phyloP scores from a whole-genome alignment of 108 stramenopile species.

The Seminavis robusta region DNA sequence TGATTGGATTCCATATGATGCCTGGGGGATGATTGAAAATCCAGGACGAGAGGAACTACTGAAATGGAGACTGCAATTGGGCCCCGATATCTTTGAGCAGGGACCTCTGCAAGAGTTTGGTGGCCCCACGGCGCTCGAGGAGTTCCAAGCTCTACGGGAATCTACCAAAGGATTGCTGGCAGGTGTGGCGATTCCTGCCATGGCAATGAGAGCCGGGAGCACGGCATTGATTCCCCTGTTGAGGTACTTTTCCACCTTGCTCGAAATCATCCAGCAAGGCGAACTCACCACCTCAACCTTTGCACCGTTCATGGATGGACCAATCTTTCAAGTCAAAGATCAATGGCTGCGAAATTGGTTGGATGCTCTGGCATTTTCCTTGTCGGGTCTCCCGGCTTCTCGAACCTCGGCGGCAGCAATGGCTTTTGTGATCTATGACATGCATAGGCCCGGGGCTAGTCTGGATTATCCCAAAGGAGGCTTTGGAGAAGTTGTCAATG shows the following conservation, averaged over 20 bases:
- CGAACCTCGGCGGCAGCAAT: conserved; percentile 88
- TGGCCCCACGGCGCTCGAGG: conserved; percentile 40
- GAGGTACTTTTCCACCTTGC: conserved; percentile 62
- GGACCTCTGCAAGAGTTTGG: conserved; percentile 70
- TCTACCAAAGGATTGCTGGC: conserved; percentile 51
- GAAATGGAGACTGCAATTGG: conserved; percentile 82
- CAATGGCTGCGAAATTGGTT: conserved; percentile 88
- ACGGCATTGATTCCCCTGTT: conserved; percentile 62
- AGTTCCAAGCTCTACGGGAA: conserved; percentile 61
- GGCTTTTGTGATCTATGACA: conserved; percentile 90
- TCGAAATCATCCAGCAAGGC: conserved; percentile 56
- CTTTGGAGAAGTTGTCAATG: conserved; percentile 77
- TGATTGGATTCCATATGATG: conserved; percentile 86
- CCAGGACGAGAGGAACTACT: conserved; percentile 42
- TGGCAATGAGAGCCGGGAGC: conserved; percentile 79
- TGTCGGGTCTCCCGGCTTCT: conserved; percentile 82
- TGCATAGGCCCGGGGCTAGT: conserved; percentile 80
- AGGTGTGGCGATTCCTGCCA: conserved; percentile 72
- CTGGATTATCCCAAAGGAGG: conserved; percentile 90
- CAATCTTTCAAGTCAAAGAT: conserved; percentile 68
- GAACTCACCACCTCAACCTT: conserved; percentile 69
- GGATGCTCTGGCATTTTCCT: conserved; percentile 90
- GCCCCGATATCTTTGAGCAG: conserved; percentile 66
- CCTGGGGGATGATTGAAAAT: conserved; percentile 90
- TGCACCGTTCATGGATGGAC: conserved; percentile 78